phyloP scores from a whole-genome alignment of 345 rosid genomes.

The Acer yangbiense region DNA sequence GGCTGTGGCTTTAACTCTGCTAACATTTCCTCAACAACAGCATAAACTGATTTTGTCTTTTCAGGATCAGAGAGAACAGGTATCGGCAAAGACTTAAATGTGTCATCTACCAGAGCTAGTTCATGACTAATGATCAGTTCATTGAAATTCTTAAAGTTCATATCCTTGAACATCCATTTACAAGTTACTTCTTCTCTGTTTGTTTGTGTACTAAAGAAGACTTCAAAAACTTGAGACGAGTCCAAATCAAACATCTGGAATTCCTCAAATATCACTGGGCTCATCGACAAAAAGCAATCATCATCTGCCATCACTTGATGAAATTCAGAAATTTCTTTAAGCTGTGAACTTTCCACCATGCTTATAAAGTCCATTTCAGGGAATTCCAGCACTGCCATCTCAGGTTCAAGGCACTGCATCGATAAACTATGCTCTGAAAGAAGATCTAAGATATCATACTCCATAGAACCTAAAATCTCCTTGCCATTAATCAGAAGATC shows the following conservation, averaged over 20 bases:
- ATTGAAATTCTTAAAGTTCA: slow-evolving; percentile 64
- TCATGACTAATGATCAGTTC: slow-evolving; percentile 73
- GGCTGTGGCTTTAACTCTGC: slow-evolving; percentile 47
- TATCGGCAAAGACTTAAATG: slow-evolving; percentile 74
- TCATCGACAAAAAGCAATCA: slow-evolving; percentile 26
- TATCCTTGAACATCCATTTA: slow-evolving; percentile 46
- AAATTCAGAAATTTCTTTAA: slow-evolving; percentile 30
- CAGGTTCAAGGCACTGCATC: slow-evolving; percentile 43
- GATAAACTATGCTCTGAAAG: slow-evolving; percentile 49
- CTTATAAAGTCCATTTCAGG: slow-evolving; percentile 46
- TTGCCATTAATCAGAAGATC: slow-evolving; percentile 34
- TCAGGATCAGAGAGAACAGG: slow-evolving; percentile 56
- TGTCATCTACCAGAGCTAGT: slow-evolving; percentile 68
- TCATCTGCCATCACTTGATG: slow-evolving; percentile 28
- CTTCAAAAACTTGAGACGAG: slow-evolving; percentile 43
- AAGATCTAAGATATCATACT: slow-evolving; percentile 40
- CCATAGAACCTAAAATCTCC: slow-evolving; percentile 49
- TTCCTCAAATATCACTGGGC: slow-evolving; percentile 53
- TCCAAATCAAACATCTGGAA: slow-evolving; percentile 50
- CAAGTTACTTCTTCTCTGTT: slow-evolving; percentile 46
- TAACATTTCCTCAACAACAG: slow-evolving; percentile 46
- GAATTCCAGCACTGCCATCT: slow-evolving; percentile 33
- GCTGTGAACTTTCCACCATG: slow-evolving; percentile 40
- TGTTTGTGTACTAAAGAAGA: slow-evolving; percentile 39
- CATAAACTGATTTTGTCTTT: slow-evolving; percentile 42